Percentiles rank a stretch among this genome's conserved stretches.
Evolutionary conservation across 192 early-diverging fungal genomes (phyloP).

Genomic region (Coemansia sp.): DNA sequence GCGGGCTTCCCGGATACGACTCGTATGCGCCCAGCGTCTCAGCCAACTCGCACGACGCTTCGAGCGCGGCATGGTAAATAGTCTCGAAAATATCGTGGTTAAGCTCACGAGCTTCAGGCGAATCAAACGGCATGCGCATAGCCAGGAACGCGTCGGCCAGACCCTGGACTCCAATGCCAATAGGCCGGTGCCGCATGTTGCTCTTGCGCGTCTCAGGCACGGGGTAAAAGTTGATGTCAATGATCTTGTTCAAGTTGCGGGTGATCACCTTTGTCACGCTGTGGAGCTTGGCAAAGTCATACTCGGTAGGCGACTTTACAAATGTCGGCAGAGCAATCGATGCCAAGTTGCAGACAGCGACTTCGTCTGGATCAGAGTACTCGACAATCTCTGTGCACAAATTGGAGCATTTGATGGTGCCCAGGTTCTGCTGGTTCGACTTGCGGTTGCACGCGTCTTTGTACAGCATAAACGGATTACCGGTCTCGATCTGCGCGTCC

Average conservation of each 20-base stretch:
- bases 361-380: slow-evolving; percentile 92
- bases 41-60: slow-evolving; percentile 89
- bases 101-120: slow-evolving; percentile 71
- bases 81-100: slow-evolving; percentile 94
- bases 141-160: slow-evolving; percentile 95
- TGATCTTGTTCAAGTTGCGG: slow-evolving; percentile 93
- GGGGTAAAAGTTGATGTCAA: slow-evolving; percentile 96
- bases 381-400: slow-evolving; percentile 98
- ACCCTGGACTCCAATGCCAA: slow-evolving; percentile 98
- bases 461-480: slow-evolving; percentile 98
- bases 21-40: slow-evolving; percentile 59
- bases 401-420: slow-evolving; percentile 98
- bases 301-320: slow-evolving; percentile 66
- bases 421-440: slow-evolving; percentile 98
- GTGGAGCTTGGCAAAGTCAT: slow-evolving; percentile 84
- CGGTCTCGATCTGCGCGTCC: slow-evolving; percentile 96
- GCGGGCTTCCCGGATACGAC: slow-evolving; percentile 82
- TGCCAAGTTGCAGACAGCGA: slow-evolving; percentile 97
- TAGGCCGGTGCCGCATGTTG: slow-evolving; percentile 95
- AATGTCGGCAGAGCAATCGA: slow-evolving; percentile 88
- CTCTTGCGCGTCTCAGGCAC: slow-evolving; percentile 81
- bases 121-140: slow-evolving; percentile 94
- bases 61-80: slow-evolving; percentile 92
- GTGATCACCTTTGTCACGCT: slow-evolving; percentile 84
- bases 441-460: slow-evolving; percentile 99